Conservation (phyloP, 2,329 filamentous ascomycete species). For the Colletotrichum salicis region DNA sequence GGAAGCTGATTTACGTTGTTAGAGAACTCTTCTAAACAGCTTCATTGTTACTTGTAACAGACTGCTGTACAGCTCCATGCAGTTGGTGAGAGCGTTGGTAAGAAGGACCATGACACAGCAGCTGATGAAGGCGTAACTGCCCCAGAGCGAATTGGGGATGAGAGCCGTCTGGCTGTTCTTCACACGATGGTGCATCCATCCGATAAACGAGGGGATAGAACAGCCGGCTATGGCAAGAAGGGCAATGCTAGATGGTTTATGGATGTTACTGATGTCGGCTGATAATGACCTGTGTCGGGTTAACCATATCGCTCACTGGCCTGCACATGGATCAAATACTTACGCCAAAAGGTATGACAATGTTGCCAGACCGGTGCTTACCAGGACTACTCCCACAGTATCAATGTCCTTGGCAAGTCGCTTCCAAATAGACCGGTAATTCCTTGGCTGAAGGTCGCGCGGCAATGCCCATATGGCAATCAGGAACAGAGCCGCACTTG, state of each 20-base stretch:
- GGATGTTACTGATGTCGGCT: constrained; percentile 11
- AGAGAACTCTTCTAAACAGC: background rate
- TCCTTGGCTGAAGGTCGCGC: constrained; percentile 50
- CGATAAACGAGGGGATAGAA: background rate
- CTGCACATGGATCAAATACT: constrained; percentile 35
- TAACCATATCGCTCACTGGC: constrained; percentile 47
- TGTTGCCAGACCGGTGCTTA: background rate
- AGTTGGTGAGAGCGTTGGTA: constrained; percentile 52
- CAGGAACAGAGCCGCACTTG: constrained; percentile 52
- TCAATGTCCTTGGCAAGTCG: constrained; percentile 17
- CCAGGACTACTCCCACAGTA: constrained; percentile 9
- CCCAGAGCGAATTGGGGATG: constrained; percentile 68
- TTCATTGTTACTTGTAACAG: constrained; percentile 49
- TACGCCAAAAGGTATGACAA: constrained; percentile 21
- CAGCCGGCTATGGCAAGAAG: constrained; percentile 6
- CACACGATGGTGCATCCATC: constrained; percentile 19
- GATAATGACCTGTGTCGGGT: background rate
- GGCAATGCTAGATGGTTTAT: background rate
- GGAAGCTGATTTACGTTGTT: constrained; percentile 47
- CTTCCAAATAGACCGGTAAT: background rate
- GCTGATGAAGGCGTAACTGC: constrained; percentile 59
- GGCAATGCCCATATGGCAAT: constrained; percentile 53
- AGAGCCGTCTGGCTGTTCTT: background rate
- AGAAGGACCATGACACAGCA: constrained; percentile 59
- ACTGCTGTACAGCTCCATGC: constrained; percentile 53